These are phyloP conservation scores for Periconia macrospinosa DNA, from an alignment of 2,329 filamentous ascomycete species.

Conservation along the genomic window DNA sequence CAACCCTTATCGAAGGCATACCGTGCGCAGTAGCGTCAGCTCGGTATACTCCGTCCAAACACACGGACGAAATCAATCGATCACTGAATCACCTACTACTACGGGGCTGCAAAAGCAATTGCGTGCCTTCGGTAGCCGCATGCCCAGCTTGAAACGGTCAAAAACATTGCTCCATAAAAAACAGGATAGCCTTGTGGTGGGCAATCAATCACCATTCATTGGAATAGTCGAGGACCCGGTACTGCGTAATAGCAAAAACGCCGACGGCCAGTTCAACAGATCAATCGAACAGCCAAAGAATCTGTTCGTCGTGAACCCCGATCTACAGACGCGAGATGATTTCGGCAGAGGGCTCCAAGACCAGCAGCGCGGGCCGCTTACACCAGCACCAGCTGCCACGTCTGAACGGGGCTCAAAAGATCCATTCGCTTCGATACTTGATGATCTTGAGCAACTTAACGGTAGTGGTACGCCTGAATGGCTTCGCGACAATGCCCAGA, in stretches of 20 bases:
- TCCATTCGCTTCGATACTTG: constrained; percentile 34
- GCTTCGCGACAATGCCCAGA: constrained; percentile 17
- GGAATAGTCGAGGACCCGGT: constrained; percentile 30
- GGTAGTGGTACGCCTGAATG: constrained; percentile 28
- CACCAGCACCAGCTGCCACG: constrained; percentile 31
- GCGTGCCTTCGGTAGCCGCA: constrained; percentile 29
- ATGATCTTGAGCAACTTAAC: constrained; percentile 23
- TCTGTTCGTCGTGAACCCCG: constrained; percentile 29
- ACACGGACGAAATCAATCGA: constrained; percentile 26
- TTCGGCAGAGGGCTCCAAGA: constrained; percentile 10
- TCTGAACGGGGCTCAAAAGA: constrained; percentile 23
- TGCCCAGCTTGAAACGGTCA: constrained; percentile 35
- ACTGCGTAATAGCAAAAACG: constrained; percentile 20
- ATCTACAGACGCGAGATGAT: constrained; percentile 13
- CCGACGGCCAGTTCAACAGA: constrained; percentile 31
- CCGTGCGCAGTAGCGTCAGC: constrained; percentile 30
- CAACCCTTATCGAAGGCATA: constrained; percentile 34
- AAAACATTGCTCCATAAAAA: constrained; percentile 33
- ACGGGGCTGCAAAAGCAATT: constrained; percentile 20
- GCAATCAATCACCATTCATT: constrained; percentile 26
- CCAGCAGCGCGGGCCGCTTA: constrained; percentile 23
- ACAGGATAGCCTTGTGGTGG: constrained; percentile 29
- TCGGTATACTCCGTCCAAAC: constrained; percentile 34
- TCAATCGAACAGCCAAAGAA: constrained; percentile 19
- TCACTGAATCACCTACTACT: constrained; percentile 30